Evolutionary conservation across 1,284 basidiomycete species (phyloP), one percentile per base, ranked within the genome.

Genomic region (Leucoagaricus sp.): DNA sequence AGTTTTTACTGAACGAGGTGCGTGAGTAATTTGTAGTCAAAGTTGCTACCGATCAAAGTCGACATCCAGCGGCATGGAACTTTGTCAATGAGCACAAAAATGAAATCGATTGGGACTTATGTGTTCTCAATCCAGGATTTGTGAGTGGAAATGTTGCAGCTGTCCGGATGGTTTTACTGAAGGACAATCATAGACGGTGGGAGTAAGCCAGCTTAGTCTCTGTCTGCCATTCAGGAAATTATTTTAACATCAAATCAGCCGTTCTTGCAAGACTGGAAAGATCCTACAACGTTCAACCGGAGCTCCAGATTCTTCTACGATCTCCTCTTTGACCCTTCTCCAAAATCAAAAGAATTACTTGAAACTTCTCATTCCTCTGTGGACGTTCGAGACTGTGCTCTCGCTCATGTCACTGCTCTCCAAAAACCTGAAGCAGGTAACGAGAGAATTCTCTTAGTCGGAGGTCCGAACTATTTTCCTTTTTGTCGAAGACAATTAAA

Each of bases 1-100:
- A 67, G 72, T 72, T 1, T 63, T 80, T 1, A 78, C 79, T 4
- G 80, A 83, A 61, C 71, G 69, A 68, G 72, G 77, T 72, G 29
- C 21, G 65, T 45, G 10, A 26, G 40, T 75, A 77, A 75, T 40
- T 76, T 76, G 17, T 80, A 77, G 75, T 4, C 19, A 23, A 42
- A 29, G 10, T 23, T 53, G 21, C 49, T 25, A 23, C 10, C n/a
- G n/a, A 23, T 31, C n/a, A n/a, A n/a, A n/a, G n/a, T 38, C n/a
- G 8, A 6, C 26, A 33, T 31, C 12, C 50, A 72, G 76, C 77
- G 41, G 76, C 75, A 36, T 78, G 76, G 76, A 65, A 71, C 1
- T 73, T 76, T 50, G 62, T 69, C 7, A 61, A 71, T 6, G 47
- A 70, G 19, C 66, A 77, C 55, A 74, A 69, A 49, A 59, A 58